phyloP scores from a whole-genome alignment of 768 basidiomycete genomes.

The Leccinum subgranulosum region DNA sequence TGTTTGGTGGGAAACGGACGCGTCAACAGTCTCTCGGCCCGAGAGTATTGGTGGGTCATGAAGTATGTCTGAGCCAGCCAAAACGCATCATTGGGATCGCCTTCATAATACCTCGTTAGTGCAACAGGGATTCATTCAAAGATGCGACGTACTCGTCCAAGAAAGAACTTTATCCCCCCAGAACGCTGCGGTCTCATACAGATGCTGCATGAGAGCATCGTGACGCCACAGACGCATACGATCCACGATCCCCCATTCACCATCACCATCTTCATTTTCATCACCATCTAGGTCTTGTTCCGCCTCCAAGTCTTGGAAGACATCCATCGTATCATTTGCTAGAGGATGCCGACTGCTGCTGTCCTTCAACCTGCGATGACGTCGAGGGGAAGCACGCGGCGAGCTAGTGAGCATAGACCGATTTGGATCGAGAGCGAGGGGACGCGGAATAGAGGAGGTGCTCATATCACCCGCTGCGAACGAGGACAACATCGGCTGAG shows the following conservation, averaged over 20 bases:
- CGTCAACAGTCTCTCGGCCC: conserved; percentile 87
- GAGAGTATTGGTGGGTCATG: conserved; percentile 91
- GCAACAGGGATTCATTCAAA: not conserved
- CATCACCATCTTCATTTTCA: conserved; percentile 51
- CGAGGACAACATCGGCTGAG: conserved; percentile 71
- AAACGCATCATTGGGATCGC: conserved; percentile 96
- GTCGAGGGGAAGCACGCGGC: conserved; percentile 66
- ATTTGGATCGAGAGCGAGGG: conserved; percentile 73
- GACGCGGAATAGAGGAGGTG: conserved; percentile 50
- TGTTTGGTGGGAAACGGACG: conserved; percentile 71
- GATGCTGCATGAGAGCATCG: conserved; percentile 97
- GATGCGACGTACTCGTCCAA: conserved; percentile 79
- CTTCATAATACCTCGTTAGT: conserved; percentile 37
- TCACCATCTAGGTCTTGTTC: conserved; percentile 61
- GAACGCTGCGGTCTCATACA: conserved; percentile 95
- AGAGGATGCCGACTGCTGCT: conserved; percentile 64
- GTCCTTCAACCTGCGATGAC: conserved; percentile 52
- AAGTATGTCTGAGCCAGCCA: conserved; percentile 99
- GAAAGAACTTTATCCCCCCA: conserved; percentile 98
- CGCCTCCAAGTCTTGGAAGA: conserved; percentile 65
- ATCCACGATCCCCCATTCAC: conserved; percentile 87
- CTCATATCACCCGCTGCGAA: conserved; percentile 65
- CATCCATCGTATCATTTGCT: conserved; percentile 71
- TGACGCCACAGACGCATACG: conserved; percentile 96
- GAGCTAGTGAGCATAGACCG: conserved; percentile 74